Base-by-base conservation (phyloP, 768 basidiomycete genomes). In the Serendipita indica region DNA sequence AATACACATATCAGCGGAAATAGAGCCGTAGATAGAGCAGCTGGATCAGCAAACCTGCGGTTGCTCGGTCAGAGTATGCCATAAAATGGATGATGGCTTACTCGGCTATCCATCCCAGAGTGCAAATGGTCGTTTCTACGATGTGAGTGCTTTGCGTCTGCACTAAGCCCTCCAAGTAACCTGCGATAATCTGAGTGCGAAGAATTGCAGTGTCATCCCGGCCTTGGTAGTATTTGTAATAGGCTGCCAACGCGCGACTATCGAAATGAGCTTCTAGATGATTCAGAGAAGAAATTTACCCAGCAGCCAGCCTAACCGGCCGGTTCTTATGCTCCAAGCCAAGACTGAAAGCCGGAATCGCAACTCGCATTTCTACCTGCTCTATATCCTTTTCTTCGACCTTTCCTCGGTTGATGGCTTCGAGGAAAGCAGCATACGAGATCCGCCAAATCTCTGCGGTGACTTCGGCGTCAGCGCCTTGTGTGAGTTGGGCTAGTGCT, bases 121-220 rank as follows among this genome's bases (percentile, higher is more conserved):
- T 75, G 2, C 86, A 72, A 14, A 88, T 65, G 1, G 80, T 69
- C 0, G 84, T 84, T 67, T 91, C 88, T 63, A 76, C 79, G 10
- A 79, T 68, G 2, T 74, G 69, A 49, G 75, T 68, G 60, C 74
- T 78, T 2, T 69, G 69, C 1, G 64, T 63, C 20, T 79, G 75
- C 39, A 85, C 74, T 22, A 78, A 66, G 5, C 72, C 69, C 63
- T 77, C 73, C 1, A 87, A 65, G 33, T 71, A 69, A 27, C 68
- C 69, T 63, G 80, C 80, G 27, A 77, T 64, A 1, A 62, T 57
- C 45, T 75, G 76, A 3, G 74, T 69, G 4, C 68, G 66, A 45
- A 62, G 61, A 65, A 68, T 69, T 7, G 69, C 70, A 20, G 67
- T 69, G 58, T 65, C 61, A 27, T 64, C 69, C 20, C 68, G 64